A percentile compares a stretch with the other conserved stretches of the same genome.
Evolutionary conservation across 176 grass and related monocot species (phyloP).

Genomic region (Phoenix dactylifera): DNA sequence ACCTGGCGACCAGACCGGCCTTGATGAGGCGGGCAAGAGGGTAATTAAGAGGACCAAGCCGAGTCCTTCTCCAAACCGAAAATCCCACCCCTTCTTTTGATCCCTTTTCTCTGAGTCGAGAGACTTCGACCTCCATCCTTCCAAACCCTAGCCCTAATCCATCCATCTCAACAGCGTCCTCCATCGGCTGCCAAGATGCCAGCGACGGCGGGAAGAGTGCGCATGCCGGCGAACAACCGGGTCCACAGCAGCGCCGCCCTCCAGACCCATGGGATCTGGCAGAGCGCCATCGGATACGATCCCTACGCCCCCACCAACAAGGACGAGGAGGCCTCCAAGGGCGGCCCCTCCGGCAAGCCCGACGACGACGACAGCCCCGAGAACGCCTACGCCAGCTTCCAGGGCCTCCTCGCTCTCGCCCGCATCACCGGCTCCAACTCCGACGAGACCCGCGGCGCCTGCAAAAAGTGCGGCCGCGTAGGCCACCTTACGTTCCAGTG

Average conservation of each 20-base stretch:
- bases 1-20: too few relatives aligned
- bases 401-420: constrained; percentile 78
- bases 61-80: too few relatives aligned
- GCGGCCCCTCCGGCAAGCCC: constrained; percentile 15
- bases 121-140: too few relatives aligned
- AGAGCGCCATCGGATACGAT: constrained; percentile 98
- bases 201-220: constrained; percentile 84
- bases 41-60: too few relatives aligned
- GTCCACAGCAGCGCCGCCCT: constrained; percentile 95
- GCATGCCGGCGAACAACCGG: constrained; percentile 97
- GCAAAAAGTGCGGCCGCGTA: constrained; percentile 74
- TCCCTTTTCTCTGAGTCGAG: too few relatives aligned
- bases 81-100: too few relatives aligned
- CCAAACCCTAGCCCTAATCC: background rate
- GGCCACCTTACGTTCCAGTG: constrained; percentile 98
- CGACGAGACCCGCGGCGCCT: constrained; percentile 63
- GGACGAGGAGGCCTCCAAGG: constrained; percentile 1
- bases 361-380: background rate
- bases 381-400: constrained; percentile 87
- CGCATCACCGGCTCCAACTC: constrained; percentile 54
- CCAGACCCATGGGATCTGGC: constrained; percentile 96
- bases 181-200: constrained; percentile 44
- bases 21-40: too few relatives aligned
- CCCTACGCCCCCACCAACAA: constrained; percentile 84
- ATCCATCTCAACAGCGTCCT: background rate